These are phyloP conservation scores for Triglochin maritima DNA, from an alignment of 106 monocot species.

Conservation along the genomic window DNA sequence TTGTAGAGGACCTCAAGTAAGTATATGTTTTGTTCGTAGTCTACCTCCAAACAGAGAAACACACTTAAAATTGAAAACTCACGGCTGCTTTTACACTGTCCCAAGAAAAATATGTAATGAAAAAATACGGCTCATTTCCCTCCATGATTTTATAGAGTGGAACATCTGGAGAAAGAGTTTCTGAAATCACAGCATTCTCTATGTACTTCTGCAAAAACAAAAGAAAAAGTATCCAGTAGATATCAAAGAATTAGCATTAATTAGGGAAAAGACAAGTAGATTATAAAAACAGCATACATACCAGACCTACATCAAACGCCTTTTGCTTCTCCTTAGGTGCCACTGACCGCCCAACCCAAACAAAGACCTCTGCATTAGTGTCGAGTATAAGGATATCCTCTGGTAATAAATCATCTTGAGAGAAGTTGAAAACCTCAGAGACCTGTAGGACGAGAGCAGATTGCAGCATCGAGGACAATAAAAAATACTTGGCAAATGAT, in stretches of 20 bases:
- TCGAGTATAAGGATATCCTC: conserved; percentile 89
- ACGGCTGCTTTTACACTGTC: conserved; percentile 65
- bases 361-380: conserved; percentile 80
- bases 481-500: not conserved
- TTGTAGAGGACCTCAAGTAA: too few species aligned
- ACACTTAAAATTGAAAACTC: conserved; percentile 14
- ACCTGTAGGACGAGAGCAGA: conserved; percentile 22
- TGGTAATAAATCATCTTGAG: conserved; percentile 83
- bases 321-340: conserved; percentile 75
- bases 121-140: conserved; percentile 94
- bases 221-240: conserved; percentile 9
- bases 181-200: conserved; percentile 49
- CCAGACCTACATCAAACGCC: conserved; percentile 68
- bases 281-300: conserved; percentile 31
- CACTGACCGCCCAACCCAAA: conserved; percentile 91
- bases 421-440: conserved; percentile 75
- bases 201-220: conserved; percentile 84
- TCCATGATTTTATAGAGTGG: conserved; percentile 86
- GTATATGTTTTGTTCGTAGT: too few species aligned
- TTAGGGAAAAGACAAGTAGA: not conserved
- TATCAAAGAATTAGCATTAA: conserved; percentile 5
- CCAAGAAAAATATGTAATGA: conserved; percentile 78
- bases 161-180: conserved; percentile 64
- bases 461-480: too few species aligned
- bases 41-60: too few species aligned